Percentiles rank a stretch among this genome's conserved stretches.
Evolutionary conservation across 2,329 filamentous ascomycete species (phyloP).

Genomic region (Ceratocystiopsis minuta): DNA sequence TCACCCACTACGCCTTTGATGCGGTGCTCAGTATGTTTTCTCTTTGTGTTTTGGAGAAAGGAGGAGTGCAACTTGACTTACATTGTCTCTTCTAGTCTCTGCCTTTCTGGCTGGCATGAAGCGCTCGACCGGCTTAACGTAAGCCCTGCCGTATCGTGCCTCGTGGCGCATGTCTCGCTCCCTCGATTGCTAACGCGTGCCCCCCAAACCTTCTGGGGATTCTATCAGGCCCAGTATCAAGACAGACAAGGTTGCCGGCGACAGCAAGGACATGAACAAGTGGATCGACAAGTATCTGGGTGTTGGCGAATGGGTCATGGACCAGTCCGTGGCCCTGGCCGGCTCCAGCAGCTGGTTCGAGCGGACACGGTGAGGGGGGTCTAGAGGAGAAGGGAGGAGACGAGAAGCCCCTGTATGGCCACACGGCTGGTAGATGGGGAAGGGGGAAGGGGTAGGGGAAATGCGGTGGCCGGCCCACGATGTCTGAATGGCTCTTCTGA

Average conservation of each 20-base stretch:
- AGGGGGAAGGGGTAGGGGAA: no score
- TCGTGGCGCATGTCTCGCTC: not conserved
- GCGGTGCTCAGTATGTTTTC: constrained; percentile 62
- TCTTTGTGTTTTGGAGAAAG: not conserved
- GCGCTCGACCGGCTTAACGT: constrained; percentile 95
- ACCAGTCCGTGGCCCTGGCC: constrained; percentile 84
- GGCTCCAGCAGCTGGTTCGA: constrained; percentile 82
- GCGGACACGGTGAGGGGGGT: constrained; percentile 45
- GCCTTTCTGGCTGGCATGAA: constrained; percentile 94
- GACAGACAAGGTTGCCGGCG: constrained; percentile 60
- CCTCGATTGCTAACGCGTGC: constrained; percentile 21
- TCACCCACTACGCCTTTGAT: constrained; percentile 92
- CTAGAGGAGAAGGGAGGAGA: no score
- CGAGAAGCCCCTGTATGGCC: not conserved
- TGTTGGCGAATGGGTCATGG: constrained; percentile 95
- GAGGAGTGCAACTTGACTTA: no score
- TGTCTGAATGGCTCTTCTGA: not conserved
- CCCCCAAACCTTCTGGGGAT: constrained; percentile 18
- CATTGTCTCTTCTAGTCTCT: constrained; percentile 43
- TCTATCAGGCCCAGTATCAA: constrained; percentile 58
- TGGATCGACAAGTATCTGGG: constrained; percentile 92
- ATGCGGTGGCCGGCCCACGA: no score
- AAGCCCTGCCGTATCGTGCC: constrained; percentile 27
- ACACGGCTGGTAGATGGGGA: not conserved
- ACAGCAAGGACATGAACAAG: constrained; percentile 64